phyloP scores from a whole-genome alignment of 2,329 filamentous ascomycete genomes.

The Lasiodiplodia sp. region DNA sequence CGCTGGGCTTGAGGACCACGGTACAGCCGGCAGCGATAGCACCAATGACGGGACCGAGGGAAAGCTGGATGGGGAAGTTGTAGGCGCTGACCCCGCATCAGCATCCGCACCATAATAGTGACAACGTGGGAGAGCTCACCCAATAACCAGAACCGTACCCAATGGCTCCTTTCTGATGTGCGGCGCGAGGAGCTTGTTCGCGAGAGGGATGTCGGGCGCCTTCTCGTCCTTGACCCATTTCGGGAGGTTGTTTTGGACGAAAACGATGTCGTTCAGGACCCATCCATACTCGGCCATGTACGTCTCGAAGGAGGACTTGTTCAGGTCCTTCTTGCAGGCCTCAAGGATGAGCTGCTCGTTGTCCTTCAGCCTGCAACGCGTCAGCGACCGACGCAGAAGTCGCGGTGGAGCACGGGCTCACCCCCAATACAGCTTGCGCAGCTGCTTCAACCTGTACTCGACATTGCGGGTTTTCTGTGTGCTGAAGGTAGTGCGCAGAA shows the following conservation, averaged over 20 bases:
- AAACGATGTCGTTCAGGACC: conserved; percentile 81
- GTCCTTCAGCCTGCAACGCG: conserved; percentile 69
- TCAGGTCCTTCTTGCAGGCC: conserved; percentile 78
- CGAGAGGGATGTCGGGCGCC: conserved; percentile 71
- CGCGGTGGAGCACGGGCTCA: conserved; percentile 39
- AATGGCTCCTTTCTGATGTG: conserved; percentile 87
- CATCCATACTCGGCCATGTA: conserved; percentile 78
- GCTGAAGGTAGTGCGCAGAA: conserved; percentile 72
- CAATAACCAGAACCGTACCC: conserved; percentile 83
- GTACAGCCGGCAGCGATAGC: conserved; percentile 94
- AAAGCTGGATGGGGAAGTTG: conserved; percentile 90
- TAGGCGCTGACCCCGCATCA: conserved; percentile 67
- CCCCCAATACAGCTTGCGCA: conserved; percentile 96
- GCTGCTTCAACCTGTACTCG: conserved; percentile 81
- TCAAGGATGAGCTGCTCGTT: conserved; percentile 74
- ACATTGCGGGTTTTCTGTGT: conserved; percentile 83
- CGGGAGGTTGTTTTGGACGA: conserved; percentile 77
- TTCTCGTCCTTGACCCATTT: conserved; percentile 85
- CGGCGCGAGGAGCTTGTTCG: conserved; percentile 73
- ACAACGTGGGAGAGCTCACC: conserved; percentile 54
- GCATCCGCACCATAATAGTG: conserved; percentile 11
- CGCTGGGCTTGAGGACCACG: conserved; percentile 88
- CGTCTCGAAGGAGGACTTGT: conserved; percentile 79
- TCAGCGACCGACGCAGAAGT: conserved; percentile 30
- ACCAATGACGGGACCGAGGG: conserved; percentile 79